Conservation (phyloP, 169 alveolate species). For the Babesia gibsoni region DNA sequence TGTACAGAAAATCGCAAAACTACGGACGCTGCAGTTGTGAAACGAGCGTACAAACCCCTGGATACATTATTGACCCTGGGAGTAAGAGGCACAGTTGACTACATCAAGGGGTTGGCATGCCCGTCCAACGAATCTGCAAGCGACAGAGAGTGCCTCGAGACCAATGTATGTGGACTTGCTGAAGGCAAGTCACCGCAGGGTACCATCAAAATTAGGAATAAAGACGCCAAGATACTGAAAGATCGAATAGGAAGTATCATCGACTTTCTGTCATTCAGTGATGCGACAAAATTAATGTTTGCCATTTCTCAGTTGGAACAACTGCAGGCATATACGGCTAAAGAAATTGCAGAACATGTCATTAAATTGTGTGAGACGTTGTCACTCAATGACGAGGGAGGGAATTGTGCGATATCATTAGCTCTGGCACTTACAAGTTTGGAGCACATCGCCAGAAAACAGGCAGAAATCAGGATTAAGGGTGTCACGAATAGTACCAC, state of each 20-base stretch:
- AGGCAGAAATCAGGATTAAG: neutral
- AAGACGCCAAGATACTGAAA: slow-evolving; percentile 1
- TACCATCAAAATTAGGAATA: neutral
- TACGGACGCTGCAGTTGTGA: neutral
- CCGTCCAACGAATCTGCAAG: neutral
- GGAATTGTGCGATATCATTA: neutral
- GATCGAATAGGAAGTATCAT: slow-evolving; percentile 26
- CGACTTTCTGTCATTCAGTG: slow-evolving; percentile 21
- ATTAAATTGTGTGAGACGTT: neutral
- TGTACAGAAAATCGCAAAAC: neutral
- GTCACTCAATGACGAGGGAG: neutral
- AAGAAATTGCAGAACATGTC: neutral
- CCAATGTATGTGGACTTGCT: slow-evolving; percentile 10
- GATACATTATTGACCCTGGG: neutral
- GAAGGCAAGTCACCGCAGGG: neutral
- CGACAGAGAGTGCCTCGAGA: neutral
- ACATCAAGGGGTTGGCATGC: neutral
- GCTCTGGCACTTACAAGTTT: slow-evolving; percentile 10
- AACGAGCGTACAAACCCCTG: neutral
- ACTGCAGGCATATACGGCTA: neutral
- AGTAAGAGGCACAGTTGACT: slow-evolving; percentile 1
- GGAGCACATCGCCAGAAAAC: neutral
- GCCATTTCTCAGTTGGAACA: slow-evolving; percentile 28
- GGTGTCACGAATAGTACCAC: neutral
- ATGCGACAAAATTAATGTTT: slow-evolving; percentile 18